Base-by-base conservation (phyloP, 768 basidiomycete species). In the Plicaturopsis crispa region DNA sequence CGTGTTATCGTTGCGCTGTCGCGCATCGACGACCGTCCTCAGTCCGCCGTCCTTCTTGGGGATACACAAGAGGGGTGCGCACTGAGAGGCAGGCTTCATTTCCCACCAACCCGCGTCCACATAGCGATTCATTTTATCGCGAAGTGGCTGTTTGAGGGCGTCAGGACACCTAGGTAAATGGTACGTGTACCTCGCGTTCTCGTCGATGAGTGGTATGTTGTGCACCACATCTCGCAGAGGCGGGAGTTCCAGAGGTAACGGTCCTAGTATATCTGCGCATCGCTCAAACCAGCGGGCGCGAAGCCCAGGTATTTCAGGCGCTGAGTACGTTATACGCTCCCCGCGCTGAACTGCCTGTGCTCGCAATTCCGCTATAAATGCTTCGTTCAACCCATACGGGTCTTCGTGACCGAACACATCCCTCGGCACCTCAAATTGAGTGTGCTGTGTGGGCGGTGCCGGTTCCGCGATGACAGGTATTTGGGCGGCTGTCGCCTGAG, bases 1-100 rank as follows among this genome's bases (percentile, higher is more conserved):
- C 0, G 51, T 60, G 40, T 61, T 60, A 13, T 48, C 44, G 33
- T 61, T 61, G 3, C 49, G 47, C 20, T 55, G 39, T 3, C 56
- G 43, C 10, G 18, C 35, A 34, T 57, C 58, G 1, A 59, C 38
- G 7, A 55, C 53, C 1, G 53, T 56, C 0, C 59, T 36, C 18
- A 60, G 31, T 13, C 32, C 35, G 1, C 50, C 52, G 32, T 50
- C 39, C 24, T 51, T 55, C 45, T 60, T 59, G 4, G 39, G 31
- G 6, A 69, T 21, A 31, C 52, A 52, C 2, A 60, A 32, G 53
- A 69, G 56, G 0, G 67, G 68, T 16, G 59, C 56, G 0, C 56
- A 54, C 40, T 60, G 59, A 4, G 34, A 7, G 0, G 46, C 40
- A 2, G 43, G 24, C 4, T 17, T 26, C 1, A 51, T 36, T 22